phyloP scores from a whole-genome alignment of 805 yeast genomes.

The Yueomyces sinensis region DNA sequence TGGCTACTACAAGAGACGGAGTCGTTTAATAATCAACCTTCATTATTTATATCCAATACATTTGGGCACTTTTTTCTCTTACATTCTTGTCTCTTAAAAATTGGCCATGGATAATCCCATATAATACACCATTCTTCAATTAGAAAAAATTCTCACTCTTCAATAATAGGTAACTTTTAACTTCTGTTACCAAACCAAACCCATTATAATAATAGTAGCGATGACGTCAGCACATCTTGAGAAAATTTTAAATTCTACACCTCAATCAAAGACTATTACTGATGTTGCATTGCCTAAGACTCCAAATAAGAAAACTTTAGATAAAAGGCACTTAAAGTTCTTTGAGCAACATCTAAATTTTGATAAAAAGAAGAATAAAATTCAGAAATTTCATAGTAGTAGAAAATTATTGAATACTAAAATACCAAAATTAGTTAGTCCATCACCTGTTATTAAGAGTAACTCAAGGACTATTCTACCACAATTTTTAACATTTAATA shows the following conservation, averaged over 20 bases:
- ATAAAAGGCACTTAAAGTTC: too few relatives aligned
- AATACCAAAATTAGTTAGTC: background rate
- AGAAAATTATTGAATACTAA: background rate
- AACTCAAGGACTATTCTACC: slow-evolving; percentile 1
- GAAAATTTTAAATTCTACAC: slow-evolving; percentile 6
- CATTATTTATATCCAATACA: too few relatives aligned
- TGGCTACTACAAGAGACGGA: too few relatives aligned
- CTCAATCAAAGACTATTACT: slow-evolving; percentile 4
- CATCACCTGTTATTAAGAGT: background rate
- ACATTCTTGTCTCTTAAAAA: too few relatives aligned
- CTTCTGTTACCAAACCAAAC: too few relatives aligned
- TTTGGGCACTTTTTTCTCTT: too few relatives aligned
- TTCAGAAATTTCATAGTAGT: background rate
- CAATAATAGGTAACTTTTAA: too few relatives aligned
- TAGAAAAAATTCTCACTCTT: too few relatives aligned
- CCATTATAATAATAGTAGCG: too few relatives aligned
- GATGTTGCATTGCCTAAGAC: slow-evolving; percentile 4
- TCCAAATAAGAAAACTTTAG: slow-evolving; percentile 6
- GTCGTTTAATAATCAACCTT: too few relatives aligned
- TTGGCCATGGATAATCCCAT: too few relatives aligned
- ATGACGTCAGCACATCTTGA: slow-evolving; percentile 1
- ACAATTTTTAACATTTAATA: slow-evolving; percentile 1
- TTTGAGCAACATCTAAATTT: background rate
- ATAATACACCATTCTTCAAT: too few relatives aligned
- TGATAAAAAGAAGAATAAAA: background rate